phyloP scores from a whole-genome alignment of 768 basidiomycete species.

The Gymnopilus dilepis region DNA sequence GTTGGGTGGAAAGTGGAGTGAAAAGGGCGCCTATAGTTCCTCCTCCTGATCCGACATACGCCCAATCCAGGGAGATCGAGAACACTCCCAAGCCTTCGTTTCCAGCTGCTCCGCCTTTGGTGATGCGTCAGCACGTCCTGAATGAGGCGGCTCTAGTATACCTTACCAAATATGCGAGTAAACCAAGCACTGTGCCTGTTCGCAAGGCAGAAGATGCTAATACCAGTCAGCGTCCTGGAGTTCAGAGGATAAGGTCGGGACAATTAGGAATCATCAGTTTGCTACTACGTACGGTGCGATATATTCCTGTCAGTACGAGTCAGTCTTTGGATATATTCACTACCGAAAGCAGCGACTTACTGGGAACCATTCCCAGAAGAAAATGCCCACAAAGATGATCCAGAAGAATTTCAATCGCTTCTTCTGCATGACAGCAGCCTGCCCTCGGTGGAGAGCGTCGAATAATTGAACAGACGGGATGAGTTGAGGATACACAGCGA shows the following conservation, averaged over 20 bases:
- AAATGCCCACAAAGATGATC: conserved; percentile 46
- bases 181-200: conserved; percentile 43
- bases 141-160: not conserved
- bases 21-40: conserved; percentile 40
- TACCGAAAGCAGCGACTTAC: conserved; percentile 24
- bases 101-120: conserved; percentile 46
- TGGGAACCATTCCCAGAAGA: conserved; percentile 49
- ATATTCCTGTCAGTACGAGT: conserved; percentile 19
- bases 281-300: conserved; percentile 21
- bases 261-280: not conserved
- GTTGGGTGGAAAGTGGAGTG: conserved; percentile 53
- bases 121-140: conserved; percentile 11
- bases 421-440: conserved; percentile 47
- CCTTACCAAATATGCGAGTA: conserved; percentile 49
- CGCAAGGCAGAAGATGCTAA: conserved; percentile 51
- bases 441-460: conserved; percentile 47
- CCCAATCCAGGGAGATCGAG: conserved; percentile 62
- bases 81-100: conserved; percentile 62
- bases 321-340: not conserved
- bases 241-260: not conserved
- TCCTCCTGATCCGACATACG: conserved; percentile 43
- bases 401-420: conserved; percentile 47
- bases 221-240: conserved; percentile 44
- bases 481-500: conserved; percentile 45
- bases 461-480: conserved; percentile 48